These are phyloP conservation scores for Phialemoniopsis sp. DNA, from an alignment of 2,329 filamentous ascomycete genomes.

Conservation along the genomic window DNA sequence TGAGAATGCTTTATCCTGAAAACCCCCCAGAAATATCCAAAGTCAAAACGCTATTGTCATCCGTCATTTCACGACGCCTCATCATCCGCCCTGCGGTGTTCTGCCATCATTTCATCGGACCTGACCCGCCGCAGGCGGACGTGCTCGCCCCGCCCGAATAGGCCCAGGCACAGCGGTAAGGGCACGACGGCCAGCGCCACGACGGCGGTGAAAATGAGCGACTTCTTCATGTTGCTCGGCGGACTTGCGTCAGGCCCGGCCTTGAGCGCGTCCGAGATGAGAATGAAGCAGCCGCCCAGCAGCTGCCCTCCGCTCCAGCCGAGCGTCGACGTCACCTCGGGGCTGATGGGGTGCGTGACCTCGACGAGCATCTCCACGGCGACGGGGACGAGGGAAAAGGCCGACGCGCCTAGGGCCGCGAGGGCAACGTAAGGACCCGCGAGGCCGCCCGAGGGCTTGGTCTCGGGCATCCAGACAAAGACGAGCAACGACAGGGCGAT, in stretches of 20 bases:
- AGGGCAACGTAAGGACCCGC: conserved; percentile 72
- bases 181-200: conserved; percentile 62
- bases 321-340: conserved; percentile 78
- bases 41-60: too few species aligned
- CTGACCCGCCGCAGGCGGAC: conserved; percentile 45
- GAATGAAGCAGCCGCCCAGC: conserved; percentile 77
- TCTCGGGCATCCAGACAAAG: conserved; percentile 76
- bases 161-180: conserved; percentile 63
- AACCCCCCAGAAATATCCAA: too few species aligned
- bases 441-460: conserved; percentile 41
- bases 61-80: too few species aligned
- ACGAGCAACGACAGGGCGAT: conserved; percentile 69
- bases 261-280: conserved; percentile 74
- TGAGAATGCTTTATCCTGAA: too few species aligned
- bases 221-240: conserved; percentile 67
- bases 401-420: conserved; percentile 71
- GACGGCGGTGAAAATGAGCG: conserved; percentile 76
- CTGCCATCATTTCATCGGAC: conserved; percentile 27
- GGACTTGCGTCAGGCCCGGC: conserved; percentile 48
- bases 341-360: conserved; percentile 79
- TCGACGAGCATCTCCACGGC: conserved; percentile 85
- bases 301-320: conserved; percentile 87
- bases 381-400: conserved; percentile 78
- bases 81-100: conserved; percentile 4
- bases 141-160: conserved; percentile 58